Percentiles rank a stretch among this genome's conserved stretches.
These are phyloP conservation scores for Orbilia brochopaga DNA, from an alignment of 2,329 filamentous ascomycete species.

Conservation along the genomic window DNA sequence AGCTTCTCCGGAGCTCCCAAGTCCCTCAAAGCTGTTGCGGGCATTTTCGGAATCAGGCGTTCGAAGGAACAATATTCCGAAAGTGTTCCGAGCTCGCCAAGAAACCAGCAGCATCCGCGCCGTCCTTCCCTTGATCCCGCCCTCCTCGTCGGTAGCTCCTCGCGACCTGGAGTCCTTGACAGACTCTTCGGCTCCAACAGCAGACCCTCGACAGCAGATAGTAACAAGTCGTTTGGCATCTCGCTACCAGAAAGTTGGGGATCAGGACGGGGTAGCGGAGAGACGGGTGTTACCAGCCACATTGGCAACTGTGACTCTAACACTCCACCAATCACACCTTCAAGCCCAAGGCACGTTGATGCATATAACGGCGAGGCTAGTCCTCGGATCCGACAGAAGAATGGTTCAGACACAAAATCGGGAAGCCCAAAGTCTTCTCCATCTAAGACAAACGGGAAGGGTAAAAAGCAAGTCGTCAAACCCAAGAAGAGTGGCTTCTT, in stretches of 20 bases:
- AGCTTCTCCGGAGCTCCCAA: neutral
- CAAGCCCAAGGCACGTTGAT: neutral
- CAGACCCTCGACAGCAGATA: slow-evolving; percentile 35
- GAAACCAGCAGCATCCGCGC: neutral
- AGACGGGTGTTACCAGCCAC: slow-evolving; percentile 38
- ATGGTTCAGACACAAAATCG: neutral
- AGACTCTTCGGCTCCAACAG: slow-evolving; percentile 24
- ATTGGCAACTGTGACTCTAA: slow-evolving; percentile 17
- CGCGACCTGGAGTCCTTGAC: slow-evolving; percentile 20
- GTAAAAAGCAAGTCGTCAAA: neutral
- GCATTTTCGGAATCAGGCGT: neutral
- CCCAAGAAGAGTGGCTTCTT: slow-evolving; percentile 14
- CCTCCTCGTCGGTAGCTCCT: slow-evolving; percentile 4
- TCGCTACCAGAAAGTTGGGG: slow-evolving; percentile 39
- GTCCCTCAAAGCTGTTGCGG: neutral
- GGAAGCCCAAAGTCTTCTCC: neutral
- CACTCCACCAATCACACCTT: neutral
- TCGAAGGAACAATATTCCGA: neutral
- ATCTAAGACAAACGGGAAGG: neutral
- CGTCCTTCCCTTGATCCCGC: slow-evolving; percentile 12
- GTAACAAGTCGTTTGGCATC: slow-evolving; percentile 34
- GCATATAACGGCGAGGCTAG: neutral
- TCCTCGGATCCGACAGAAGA: neutral
- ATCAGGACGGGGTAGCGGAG: slow-evolving; percentile 35
- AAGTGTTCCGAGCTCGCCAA: neutral